Base-by-base conservation (phyloP, 2,329 filamentous ascomycete genomes). In the Alternaria angustiovoidea region DNA sequence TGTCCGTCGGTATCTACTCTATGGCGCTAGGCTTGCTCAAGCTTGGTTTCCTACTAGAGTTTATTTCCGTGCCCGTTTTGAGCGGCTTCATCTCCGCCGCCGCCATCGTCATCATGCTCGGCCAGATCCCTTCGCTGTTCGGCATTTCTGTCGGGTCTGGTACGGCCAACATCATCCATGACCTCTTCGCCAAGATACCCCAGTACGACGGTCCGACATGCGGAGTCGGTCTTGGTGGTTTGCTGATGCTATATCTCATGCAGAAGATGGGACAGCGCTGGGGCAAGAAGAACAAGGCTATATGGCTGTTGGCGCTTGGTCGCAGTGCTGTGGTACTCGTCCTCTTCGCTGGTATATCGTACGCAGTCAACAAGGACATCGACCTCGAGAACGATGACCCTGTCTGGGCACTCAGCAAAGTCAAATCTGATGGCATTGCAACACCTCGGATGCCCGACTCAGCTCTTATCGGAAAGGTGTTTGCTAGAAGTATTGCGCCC, bases 1-100 rank as follows among this genome's bases (percentile, higher is more conserved):
- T 90, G 71, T 86, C 87, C 77, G 87, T 89, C 62, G 88, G 88
- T 0, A 79, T 88, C 3, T 88, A 87, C 66, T 81, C 84, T 16
- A 81, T 90, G 22, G 80, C 82, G 16, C 77, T 90, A 3, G 88
- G 88, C 0, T 79, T 89, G 1, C 79, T 89, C 22, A 88, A 87
- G 53, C 83, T 90, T 5, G 88, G 88, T 1, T 90, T 89, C 71
- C 79, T 90, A 5, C 81, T 90, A 20, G 87, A 90, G 61, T 90
- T 89, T 66, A 86, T 90, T 65, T 89, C 88, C 0, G 82, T 88
- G 1, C 88, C 88, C 0, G 86, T 90, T 1, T 81, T 90, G 0
- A 87, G 82, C 7, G 88, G 88, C 5, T 90, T 89, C 77, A 88
- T 90, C 66, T 88, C 87, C 0, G 87, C 88, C 2, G 87, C 88